Evolutionary conservation across 768 basidiomycete genomes (phyloP).

Genomic region (Xerocomellus intermedius): DNA sequence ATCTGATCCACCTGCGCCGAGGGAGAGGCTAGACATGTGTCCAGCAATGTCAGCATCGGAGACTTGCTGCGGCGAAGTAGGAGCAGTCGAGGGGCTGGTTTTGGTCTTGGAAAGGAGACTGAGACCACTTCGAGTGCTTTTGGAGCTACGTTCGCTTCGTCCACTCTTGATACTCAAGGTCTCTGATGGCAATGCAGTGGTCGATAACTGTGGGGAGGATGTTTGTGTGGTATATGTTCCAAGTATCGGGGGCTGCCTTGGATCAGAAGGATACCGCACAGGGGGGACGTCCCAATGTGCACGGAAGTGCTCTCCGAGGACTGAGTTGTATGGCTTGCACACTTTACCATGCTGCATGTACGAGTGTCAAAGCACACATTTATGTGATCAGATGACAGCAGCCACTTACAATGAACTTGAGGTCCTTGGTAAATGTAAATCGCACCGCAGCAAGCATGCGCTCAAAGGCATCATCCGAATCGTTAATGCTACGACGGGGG

Average conservation of each 20-base stretch:
- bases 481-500: slow-evolving; percentile 68
- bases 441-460: slow-evolving; percentile 91
- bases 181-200: slow-evolving; percentile 36
- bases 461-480: slow-evolving; percentile 88
- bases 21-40: slow-evolving; percentile 59
- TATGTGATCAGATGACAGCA: not conserved
- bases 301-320: slow-evolving; percentile 86
- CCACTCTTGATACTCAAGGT: slow-evolving; percentile 50
- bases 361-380: not conserved
- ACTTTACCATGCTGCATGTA: slow-evolving; percentile 75
- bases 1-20: slow-evolving; percentile 38
- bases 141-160: slow-evolving; percentile 53
- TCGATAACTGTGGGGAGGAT: slow-evolving; percentile 24
- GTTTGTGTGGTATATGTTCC: slow-evolving; percentile 38
- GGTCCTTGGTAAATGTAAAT: slow-evolving; percentile 89
- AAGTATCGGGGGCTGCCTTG: slow-evolving; percentile 45
- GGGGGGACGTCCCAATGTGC: slow-evolving; percentile 83
- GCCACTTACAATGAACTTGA: slow-evolving; percentile 79
- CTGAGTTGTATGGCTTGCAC: slow-evolving; percentile 90
- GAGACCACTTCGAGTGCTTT: slow-evolving; percentile 57
- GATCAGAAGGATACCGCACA: slow-evolving; percentile 48
- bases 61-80: slow-evolving; percentile 47
- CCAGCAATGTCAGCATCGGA: slow-evolving; percentile 44
- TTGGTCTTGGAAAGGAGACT: slow-evolving; percentile 53
- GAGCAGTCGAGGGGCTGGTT: slow-evolving; percentile 32